phyloP scores from a whole-genome alignment of 768 basidiomycete genomes.

The Punctularia strigosozonata region DNA sequence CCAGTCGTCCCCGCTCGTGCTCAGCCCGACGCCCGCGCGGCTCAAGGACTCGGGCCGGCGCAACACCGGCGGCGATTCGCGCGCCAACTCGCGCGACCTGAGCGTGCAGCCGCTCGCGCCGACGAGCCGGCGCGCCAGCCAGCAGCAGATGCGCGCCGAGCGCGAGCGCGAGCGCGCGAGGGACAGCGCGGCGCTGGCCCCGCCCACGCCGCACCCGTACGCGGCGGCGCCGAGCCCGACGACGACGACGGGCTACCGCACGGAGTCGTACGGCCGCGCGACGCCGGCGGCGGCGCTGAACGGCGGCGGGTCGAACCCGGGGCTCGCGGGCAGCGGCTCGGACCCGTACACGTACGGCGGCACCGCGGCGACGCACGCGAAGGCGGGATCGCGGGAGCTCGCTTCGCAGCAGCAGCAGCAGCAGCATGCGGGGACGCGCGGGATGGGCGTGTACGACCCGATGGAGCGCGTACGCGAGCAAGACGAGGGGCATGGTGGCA shows the following conservation, averaged over 20 bases:
- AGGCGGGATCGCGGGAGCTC: conserved; percentile 33
- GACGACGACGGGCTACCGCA: conserved; percentile 48
- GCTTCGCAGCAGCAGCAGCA: conserved; percentile 17
- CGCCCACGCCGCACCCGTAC: conserved; percentile 54
- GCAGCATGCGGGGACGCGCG: conserved; percentile 29
- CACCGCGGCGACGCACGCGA: conserved; percentile 38
- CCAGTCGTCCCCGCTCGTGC: conserved; percentile 46
- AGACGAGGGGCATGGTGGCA: conserved; percentile 46
- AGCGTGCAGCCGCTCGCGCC: conserved; percentile 63
- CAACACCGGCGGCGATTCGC: conserved; percentile 32
- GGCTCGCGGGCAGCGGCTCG: conserved; percentile 39
- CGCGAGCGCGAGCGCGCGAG: conserved; percentile 24
- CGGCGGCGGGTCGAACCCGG: conserved; percentile 31
- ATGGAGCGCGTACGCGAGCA: conserved; percentile 46
- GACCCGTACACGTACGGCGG: conserved; percentile 51
- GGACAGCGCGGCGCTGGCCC: conserved; percentile 28
- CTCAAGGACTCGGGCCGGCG: conserved; percentile 46
- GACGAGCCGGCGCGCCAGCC: conserved; percentile 55
- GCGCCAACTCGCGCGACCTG: conserved; percentile 34
- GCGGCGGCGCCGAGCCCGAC: conserved; percentile 49
- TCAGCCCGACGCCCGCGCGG: conserved; percentile 55
- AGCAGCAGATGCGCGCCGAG: conserved; percentile 28
- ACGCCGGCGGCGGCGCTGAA: conserved; percentile 20
- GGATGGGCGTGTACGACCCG: conserved; percentile 59
- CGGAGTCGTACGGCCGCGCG: conserved; percentile 42